A percentile compares a stretch with the other conserved stretches of the same genome.
These are phyloP conservation scores for Suillus plorans DNA, from an alignment of 768 basidiomycete genomes.

Conservation along the genomic window DNA sequence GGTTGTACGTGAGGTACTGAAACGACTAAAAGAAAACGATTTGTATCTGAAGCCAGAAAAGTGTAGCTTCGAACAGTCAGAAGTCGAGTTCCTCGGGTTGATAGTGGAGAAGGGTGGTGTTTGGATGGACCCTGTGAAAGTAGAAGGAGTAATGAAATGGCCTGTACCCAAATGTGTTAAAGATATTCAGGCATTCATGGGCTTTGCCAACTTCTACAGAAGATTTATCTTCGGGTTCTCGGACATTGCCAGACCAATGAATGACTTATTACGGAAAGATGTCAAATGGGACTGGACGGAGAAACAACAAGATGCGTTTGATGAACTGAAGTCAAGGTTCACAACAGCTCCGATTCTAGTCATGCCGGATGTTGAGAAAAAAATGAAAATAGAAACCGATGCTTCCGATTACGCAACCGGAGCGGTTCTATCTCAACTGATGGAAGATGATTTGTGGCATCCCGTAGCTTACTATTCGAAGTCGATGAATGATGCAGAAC, in stretches of 20 bases:
- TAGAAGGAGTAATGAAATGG: slow-evolving; percentile 31
- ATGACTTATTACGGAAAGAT: slow-evolving; percentile 27
- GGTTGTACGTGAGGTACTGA: slow-evolving; percentile 23
- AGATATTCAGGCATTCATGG: slow-evolving; percentile 28
- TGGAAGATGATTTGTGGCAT: slow-evolving; percentile 16
- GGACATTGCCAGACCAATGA: slow-evolving; percentile 23
- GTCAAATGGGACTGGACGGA: slow-evolving; percentile 24
- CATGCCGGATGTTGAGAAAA: slow-evolving; percentile 2
- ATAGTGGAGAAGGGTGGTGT: slow-evolving; percentile 22
- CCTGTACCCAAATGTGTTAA: slow-evolving; percentile 18
- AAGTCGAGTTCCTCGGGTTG: slow-evolving; percentile 33
- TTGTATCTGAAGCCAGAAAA: slow-evolving; percentile 40
- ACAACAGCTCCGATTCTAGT: slow-evolving; percentile 22
- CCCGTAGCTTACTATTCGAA: slow-evolving; percentile 33
- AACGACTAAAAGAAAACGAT: slow-evolving; percentile 26
- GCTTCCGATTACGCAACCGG: slow-evolving; percentile 1
- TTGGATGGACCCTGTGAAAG: slow-evolving; percentile 36
- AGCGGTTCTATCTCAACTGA: not conserved
- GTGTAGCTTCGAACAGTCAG: slow-evolving; percentile 28
- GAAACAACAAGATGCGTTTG: slow-evolving; percentile 24
- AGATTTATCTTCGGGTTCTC: slow-evolving; percentile 31
- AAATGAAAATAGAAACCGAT: not conserved
- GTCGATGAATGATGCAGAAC: slow-evolving; percentile 28
- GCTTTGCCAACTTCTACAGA: slow-evolving; percentile 32
- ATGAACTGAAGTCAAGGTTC: slow-evolving; percentile 31